Conservation (phyloP, 1,284 basidiomycete genomes). For the Ustilago xerochloae region DNA sequence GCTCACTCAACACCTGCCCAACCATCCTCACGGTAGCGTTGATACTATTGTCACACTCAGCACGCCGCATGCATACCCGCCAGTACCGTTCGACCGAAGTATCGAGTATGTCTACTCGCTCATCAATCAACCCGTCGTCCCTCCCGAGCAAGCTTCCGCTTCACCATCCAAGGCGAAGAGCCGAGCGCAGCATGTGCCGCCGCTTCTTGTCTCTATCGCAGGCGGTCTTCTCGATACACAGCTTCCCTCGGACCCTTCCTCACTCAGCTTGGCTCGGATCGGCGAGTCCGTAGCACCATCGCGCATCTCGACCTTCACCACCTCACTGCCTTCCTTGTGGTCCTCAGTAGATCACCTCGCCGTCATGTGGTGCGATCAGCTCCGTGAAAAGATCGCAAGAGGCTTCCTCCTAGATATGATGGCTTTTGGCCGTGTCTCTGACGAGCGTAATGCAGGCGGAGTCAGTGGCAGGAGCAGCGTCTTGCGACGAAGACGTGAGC, state of each 20-base stretch:
- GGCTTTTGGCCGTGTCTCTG: conserved; percentile 40
- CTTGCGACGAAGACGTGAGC: conserved; percentile 44
- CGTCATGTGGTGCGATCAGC: conserved; percentile 99
- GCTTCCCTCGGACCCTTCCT: conserved; percentile 90
- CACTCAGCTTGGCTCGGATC: conserved; percentile 72
- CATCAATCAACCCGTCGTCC: conserved; percentile 59
- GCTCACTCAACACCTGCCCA: conserved; percentile 75
- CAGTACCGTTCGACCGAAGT: conserved; percentile 84
- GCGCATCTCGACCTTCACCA: conserved; percentile 75
- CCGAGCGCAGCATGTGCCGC: conserved; percentile 7
- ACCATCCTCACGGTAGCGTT: conserved; percentile 69
- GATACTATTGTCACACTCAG: conserved; percentile 92
- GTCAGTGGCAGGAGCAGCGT: conserved; percentile 17
- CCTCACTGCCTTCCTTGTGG: conserved; percentile 88
- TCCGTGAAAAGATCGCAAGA: conserved; percentile 83
- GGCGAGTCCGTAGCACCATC: conserved; percentile 66
- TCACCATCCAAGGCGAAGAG: background rate
- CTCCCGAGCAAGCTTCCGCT: background rate
- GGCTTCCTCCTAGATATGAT: conserved; percentile 52
- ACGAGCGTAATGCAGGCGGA: conserved; percentile 25
- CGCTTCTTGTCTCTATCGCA: conserved; percentile 83
- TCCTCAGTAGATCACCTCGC: conserved; percentile 94
- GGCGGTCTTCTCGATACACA: conserved; percentile 92
- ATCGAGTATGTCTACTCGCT: conserved; percentile 79
- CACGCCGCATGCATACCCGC: conserved; percentile 88